Percentiles rank a stretch among this genome's conserved stretches.
These are phyloP conservation scores for Yamadazyma jaroonii DNA, from an alignment of 1,139 yeast genomes.

Conservation along the genomic window DNA sequence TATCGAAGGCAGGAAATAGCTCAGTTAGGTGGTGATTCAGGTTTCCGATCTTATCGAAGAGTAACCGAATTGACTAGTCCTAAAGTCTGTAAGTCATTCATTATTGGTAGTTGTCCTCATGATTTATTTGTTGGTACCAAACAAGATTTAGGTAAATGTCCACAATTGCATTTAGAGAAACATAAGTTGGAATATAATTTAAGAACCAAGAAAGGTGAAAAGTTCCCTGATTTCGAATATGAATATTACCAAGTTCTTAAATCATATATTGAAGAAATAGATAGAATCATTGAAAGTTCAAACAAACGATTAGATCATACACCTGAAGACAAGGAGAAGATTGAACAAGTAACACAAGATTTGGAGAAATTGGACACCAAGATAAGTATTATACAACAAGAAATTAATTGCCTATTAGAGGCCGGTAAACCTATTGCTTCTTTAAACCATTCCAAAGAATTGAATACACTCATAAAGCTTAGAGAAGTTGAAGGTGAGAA, in stretches of 20 bases:
- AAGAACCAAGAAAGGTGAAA: conserved; percentile 51
- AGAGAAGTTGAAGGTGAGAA: conserved; percentile 50
- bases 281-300: conserved; percentile 63
- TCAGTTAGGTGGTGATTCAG: conserved; percentile 54
- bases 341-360: conserved; percentile 61
- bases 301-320: conserved; percentile 70
- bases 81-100: conserved; percentile 72
- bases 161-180: conserved; percentile 72
- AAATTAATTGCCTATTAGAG: conserved; percentile 55
- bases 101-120: conserved; percentile 88
- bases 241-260: conserved; percentile 62
- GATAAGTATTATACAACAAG: conserved; percentile 69
- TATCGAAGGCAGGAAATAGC: conserved; percentile 77
- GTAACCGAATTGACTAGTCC: conserved; percentile 59
- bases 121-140: conserved; percentile 82
- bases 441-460: conserved; percentile 42
- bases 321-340: conserved; percentile 68
- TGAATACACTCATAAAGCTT: conserved; percentile 44
- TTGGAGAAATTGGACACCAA: conserved; percentile 65
- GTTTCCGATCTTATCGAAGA: conserved; percentile 1
- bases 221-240: conserved; percentile 65
- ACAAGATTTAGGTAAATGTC: conserved; percentile 81
- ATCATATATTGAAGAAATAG: conserved; percentile 61
- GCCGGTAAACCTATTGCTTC: conserved; percentile 54
- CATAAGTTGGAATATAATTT: conserved; percentile 70